Evolutionary conservation across 805 yeast species (phyloP).

Genomic region (Vanderwaltozyma yarrowii): DNA sequence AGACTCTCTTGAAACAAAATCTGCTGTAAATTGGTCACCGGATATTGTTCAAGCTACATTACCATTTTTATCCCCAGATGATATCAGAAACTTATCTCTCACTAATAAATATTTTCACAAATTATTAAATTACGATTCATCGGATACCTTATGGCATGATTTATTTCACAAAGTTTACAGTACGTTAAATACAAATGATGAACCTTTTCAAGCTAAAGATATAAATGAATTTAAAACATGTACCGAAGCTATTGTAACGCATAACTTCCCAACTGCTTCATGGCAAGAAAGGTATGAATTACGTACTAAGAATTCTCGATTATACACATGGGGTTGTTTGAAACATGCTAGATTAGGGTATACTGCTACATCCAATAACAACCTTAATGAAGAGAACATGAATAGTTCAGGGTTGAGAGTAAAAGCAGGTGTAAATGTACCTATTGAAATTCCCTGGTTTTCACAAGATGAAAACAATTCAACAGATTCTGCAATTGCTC

Average conservation of each 20-base stretch:
- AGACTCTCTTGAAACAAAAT: too few species aligned
- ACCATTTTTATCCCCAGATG: constrained; percentile 21
- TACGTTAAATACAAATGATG: constrained; percentile 18
- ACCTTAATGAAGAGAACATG: constrained; percentile 9
- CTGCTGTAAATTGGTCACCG: constrained; percentile 12
- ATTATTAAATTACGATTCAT: constrained; percentile 16
- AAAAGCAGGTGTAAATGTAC: constrained; percentile 23
- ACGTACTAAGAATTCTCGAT: constrained; percentile 13
- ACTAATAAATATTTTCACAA: constrained; percentile 25
- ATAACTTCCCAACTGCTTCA: constrained; percentile 8
- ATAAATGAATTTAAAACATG: constrained; percentile 18
- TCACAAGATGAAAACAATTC: constrained; percentile 4
- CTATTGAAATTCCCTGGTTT: constrained; percentile 25
- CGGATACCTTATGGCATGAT: constrained; percentile 26
- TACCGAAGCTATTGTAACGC: constrained; percentile 17
- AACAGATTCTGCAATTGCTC: constrained; percentile 15
- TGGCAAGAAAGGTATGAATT: constrained; percentile 22
- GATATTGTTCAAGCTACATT: constrained; percentile 24
- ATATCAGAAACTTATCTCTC: constrained; percentile 22
- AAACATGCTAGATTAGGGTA: constrained; percentile 27
- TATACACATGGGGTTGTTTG: constrained; percentile 28
- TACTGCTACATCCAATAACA: constrained; percentile 15
- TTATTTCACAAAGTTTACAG: constrained; percentile 23
- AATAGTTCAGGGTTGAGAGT: constrained; percentile 17
- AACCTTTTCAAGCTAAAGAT: constrained; percentile 18